Percentiles rank a stretch among this genome's conserved stretches.
phyloP scores from a whole-genome alignment of 2,329 filamentous ascomycete genomes.

The Trichoderma endophyticum region DNA sequence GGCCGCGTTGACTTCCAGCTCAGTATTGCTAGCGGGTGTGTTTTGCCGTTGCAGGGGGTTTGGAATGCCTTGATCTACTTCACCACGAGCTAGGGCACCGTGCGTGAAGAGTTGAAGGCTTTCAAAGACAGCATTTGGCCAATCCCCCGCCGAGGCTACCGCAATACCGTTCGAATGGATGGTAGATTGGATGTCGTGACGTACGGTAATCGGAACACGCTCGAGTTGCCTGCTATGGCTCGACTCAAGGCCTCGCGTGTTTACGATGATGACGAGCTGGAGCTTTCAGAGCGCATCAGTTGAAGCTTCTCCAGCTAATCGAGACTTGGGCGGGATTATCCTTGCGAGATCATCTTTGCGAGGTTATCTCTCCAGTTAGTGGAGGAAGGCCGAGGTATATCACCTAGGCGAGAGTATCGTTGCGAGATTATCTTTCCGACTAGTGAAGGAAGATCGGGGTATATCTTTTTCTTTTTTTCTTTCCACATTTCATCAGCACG shows the following conservation, averaged over 20 bases:
- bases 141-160: conserved; percentile 12
- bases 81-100: conserved; percentile 54
- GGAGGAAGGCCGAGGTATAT: too few species aligned
- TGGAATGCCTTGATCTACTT: conserved; percentile 80
- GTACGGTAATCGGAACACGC: conserved; percentile 24
- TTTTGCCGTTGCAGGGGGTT: conserved; percentile 73
- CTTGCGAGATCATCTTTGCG: neutral
- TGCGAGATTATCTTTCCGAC: neutral
- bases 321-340: neutral
- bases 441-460: neutral
- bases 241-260: neutral
- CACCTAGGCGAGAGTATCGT: neutral
- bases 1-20: conserved; percentile 57
- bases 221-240: conserved; percentile 23
- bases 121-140: conserved; percentile 21
- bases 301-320: conserved; percentile 7
- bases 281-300: neutral
- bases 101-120: conserved; percentile 28
- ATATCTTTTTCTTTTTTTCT: neutral
- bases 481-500: neutral
- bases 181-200: conserved; percentile 26
- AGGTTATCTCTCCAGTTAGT: neutral
- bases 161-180: conserved; percentile 26
- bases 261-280: conserved; percentile 17
- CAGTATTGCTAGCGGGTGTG: conserved; percentile 65